Evolutionary conservation across 768 basidiomycete genomes (phyloP).

Genomic region (Polyporus arcularius): DNA sequence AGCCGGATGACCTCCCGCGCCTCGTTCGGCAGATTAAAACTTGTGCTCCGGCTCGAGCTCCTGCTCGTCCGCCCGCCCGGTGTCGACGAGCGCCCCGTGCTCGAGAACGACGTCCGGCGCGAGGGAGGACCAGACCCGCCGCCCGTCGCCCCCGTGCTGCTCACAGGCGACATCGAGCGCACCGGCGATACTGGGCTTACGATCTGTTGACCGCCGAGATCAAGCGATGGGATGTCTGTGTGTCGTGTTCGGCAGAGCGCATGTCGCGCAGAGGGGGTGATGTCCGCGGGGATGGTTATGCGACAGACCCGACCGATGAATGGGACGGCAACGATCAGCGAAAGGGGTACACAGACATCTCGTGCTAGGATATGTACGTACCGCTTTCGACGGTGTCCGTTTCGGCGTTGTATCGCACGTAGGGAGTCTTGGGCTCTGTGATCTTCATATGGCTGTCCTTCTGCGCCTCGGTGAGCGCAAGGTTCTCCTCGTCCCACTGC

Average conservation of each 20-base stretch:
- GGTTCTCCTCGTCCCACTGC: constrained; percentile 95
- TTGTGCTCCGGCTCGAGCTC: constrained; percentile 77
- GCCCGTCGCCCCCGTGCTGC: constrained; percentile 45
- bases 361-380: constrained; percentile 32
- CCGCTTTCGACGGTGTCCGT: constrained; percentile 86
- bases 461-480: constrained; percentile 88
- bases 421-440: constrained; percentile 96
- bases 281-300: neutral
- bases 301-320: neutral
- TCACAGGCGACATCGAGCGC: constrained; percentile 43
- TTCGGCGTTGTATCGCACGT: constrained; percentile 87
- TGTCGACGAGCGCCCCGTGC: constrained; percentile 51
- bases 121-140: constrained; percentile 70
- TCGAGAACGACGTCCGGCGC: constrained; percentile 74
- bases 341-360: neutral
- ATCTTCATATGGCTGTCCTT: constrained; percentile 99
- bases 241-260: neutral
- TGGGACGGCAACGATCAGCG: neutral
- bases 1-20: constrained; percentile 60
- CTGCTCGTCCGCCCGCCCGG: constrained; percentile 60
- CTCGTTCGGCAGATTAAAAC: constrained; percentile 78
- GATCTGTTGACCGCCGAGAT: constrained; percentile 50
- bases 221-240: constrained; percentile 82
- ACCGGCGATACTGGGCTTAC: constrained; percentile 42
- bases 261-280: neutral